Evolutionary conservation across 495 filamentous ascomycete genomes (phyloP), one percentile per base, ranked within the genome.

Genomic region (Delitschia confertaspora): DNA sequence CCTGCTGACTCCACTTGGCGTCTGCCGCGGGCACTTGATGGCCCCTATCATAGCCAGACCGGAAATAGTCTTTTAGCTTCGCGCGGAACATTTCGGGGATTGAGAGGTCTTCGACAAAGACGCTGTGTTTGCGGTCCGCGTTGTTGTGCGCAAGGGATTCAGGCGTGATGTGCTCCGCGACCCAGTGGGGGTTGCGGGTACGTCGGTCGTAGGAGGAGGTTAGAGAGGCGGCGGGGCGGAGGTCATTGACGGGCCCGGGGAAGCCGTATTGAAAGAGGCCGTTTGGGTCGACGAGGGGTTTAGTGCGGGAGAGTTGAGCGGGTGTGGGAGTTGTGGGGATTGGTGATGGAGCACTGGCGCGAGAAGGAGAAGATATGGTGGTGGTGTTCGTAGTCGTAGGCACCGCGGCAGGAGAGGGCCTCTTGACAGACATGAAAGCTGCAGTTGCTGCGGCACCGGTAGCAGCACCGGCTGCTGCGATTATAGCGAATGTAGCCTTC

Each of bases 261-360:
- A 96, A 96, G 54, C 93, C 91, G 65, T 98, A 98, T 61, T 95
- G 81, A 63, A 93, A 89, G 55, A 98, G 71, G 13, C 88, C 91
- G 1, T 83, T 67, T 1, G 91, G 88, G 64, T 96, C 75, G 58
- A 95, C 87, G 14, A 77, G 82, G 23, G 62, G 50, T n/a, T n/a
- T n/a, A 32, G 56, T 53, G 55, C 72, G 69, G 31, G 47, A 36
- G 17, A 57, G 47, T 25, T 55, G 44, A 31, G 64, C 54, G 0
- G 64, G 58, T 10, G 60, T 65, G 45, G 62, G 47, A 33, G 56
- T 26, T 22, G 31, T 45, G 32, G 36, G 42, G 27, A 35, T 33
- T 16, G 40, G 51, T 24, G 40, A 38, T 18, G 63, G 32, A 23
- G 45, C 38, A 32, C 38, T 61, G 24, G 58, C 36, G 1, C 56